phyloP scores from a whole-genome alignment of 2,329 filamentous ascomycete species.

The Colletotrichum scovillei region DNA sequence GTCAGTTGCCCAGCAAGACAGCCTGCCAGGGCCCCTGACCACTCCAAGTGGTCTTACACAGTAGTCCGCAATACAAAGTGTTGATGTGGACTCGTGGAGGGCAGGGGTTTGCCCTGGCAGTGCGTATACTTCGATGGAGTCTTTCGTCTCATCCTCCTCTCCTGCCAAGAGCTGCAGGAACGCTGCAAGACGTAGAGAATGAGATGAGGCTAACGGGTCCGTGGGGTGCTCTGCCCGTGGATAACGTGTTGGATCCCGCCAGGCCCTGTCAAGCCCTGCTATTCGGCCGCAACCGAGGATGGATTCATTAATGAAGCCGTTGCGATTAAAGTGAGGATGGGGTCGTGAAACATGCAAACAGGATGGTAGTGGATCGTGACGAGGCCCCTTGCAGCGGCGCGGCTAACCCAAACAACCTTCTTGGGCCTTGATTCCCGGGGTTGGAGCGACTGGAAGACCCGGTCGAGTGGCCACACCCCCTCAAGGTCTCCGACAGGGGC shows the following conservation, averaged over 20 bases:
- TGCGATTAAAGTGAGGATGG: slow-evolving; percentile 30
- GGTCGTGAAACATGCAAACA: slow-evolving; percentile 28
- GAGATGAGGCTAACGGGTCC: slow-evolving; percentile 31
- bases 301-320: slow-evolving; percentile 30
- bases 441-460: background rate
- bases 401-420: slow-evolving; percentile 33
- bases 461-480: background rate
- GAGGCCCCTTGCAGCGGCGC: slow-evolving; percentile 27
- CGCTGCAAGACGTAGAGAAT: slow-evolving; percentile 1
- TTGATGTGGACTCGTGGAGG: slow-evolving; percentile 8
- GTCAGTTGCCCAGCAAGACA: slow-evolving; percentile 8
- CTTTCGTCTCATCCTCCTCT: slow-evolving; percentile 27
- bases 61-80: slow-evolving; percentile 1
- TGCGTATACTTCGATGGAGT: slow-evolving; percentile 9
- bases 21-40: background rate
- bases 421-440: slow-evolving; percentile 21
- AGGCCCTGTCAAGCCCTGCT: slow-evolving; percentile 11
- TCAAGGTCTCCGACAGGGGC: background rate
- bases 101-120: slow-evolving; percentile 4
- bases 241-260: background rate
- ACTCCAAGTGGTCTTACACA: background rate
- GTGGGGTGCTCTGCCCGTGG: background rate
- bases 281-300: slow-evolving; percentile 33
- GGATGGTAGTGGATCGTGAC: slow-evolving; percentile 21
- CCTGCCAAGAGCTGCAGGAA: slow-evolving; percentile 33